phyloP scores from a whole-genome alignment of 768 basidiomycete species.

The Lactarius sp. region DNA sequence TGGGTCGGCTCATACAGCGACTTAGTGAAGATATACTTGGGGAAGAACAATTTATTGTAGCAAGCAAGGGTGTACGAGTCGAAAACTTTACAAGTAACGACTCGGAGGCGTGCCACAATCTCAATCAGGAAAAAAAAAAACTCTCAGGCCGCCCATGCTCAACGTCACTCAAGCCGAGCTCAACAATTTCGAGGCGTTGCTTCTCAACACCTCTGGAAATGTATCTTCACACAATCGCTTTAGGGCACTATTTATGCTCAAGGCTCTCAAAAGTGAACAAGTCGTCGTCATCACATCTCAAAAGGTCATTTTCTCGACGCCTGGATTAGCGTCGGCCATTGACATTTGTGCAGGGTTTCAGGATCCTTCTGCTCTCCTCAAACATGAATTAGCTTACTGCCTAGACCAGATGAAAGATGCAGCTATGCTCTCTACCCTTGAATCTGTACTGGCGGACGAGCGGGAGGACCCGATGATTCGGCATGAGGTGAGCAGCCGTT shows the following conservation, averaged over 20 bases:
- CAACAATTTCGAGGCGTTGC: slow-evolving; percentile 58
- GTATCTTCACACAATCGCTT: slow-evolving; percentile 84
- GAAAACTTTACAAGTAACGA: no score
- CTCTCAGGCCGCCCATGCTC: slow-evolving; percentile 14
- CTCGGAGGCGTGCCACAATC: no score
- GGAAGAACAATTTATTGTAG: no score
- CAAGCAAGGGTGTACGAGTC: no score
- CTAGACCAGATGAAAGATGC: slow-evolving; percentile 83
- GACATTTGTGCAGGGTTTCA: slow-evolving; percentile 56
- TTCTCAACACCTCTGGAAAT: slow-evolving; percentile 71
- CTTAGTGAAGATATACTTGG: no score
- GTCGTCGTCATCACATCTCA: slow-evolving; percentile 76
- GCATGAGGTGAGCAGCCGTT: slow-evolving; percentile 65
- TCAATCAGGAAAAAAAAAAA: slow-evolving; percentile 14
- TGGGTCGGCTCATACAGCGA: no score
- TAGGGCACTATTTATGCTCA: slow-evolving; percentile 87
- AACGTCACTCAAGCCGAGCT: slow-evolving; percentile 59
- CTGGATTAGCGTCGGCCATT: background rate
- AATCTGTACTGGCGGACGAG: slow-evolving; percentile 63
- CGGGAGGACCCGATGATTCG: slow-evolving; percentile 92
- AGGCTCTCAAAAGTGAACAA: slow-evolving; percentile 70
- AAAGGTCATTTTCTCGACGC: slow-evolving; percentile 49
- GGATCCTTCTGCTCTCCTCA: slow-evolving; percentile 85
- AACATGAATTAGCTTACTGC: slow-evolving; percentile 97
- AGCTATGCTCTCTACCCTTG: slow-evolving; percentile 73